Evolutionary conservation across 2,329 filamentous ascomycete genomes (phyloP), one percentile per base, ranked within the genome.

Genomic region (Xylariaceae sp.): DNA sequence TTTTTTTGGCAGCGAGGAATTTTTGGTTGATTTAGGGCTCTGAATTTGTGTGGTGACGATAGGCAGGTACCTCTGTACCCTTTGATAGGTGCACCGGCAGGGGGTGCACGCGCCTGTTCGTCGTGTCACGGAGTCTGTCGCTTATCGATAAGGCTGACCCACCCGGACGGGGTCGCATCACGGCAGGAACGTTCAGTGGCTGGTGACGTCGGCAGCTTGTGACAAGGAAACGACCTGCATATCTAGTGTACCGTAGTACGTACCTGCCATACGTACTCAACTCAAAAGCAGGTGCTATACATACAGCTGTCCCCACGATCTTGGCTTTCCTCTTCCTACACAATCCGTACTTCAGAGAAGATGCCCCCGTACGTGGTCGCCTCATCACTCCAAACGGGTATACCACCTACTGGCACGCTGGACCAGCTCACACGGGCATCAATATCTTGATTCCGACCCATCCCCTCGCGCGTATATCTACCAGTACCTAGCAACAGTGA

Each of bases 11-110:
- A 11, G 56, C 45, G 53, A 59, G 57, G 61, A 49, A 59, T 69
- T 67, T 66, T 67, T 65, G 53, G 64, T 64, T 64, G 53, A 62
- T 64, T 71, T 71, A 71, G 69, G 69, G 69, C 63, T 70, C 62
- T 13, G 54, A 58, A 59, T 64, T 70, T 71, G 68, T 71, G 69
- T 67, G 67, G 58, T 60, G 52, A 47, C 42, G 42, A 15, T 44
- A 49, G 47, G 47, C 15, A 49, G 50, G 51, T 58, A 50, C 51
- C 6, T 30, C 37, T 35, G 44, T 48, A 55, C 18, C 6, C 5
- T 30, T 30, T 30, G 23, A 30, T 30, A 30, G 23, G 23, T 30
- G 23, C 23, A 30, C 23, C 5, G 23, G 23, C 23, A 30, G 23
- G 23, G 23, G 23, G 23, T 30, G 23, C 23, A 30, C 23, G 23